Evolutionary conservation across 257 asterid species (phyloP).

Genomic region (Primulina huaijiensis): DNA sequence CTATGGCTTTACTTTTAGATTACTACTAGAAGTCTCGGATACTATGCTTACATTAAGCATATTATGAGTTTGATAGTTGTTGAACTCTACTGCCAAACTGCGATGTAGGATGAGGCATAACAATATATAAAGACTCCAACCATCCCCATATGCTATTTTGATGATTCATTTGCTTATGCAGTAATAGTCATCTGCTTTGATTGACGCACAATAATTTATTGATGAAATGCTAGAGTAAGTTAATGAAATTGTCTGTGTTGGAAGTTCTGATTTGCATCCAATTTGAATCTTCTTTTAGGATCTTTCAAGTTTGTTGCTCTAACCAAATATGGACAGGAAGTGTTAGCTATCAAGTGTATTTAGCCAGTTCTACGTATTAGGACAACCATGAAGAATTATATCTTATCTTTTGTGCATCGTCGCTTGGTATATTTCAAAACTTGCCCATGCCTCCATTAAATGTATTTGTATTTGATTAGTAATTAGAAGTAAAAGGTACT

Average conservation of each 20-base stretch:
- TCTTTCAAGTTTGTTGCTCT: no score
- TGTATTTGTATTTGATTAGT: background rate
- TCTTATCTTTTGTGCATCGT: background rate
- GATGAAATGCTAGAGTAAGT: no score
- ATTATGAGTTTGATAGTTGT: background rate
- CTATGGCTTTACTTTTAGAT: no score
- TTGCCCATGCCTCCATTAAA: no score
- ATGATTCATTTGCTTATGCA: background rate
- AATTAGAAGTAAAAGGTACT: background rate
- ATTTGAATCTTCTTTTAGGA: no score
- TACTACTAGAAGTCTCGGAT: background rate
- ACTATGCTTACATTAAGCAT: background rate
- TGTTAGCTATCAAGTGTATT: no score
- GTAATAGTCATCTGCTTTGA: background rate
- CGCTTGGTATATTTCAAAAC: background rate
- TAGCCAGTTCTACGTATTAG: no score
- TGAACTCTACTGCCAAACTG: background rate
- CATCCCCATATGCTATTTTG: background rate
- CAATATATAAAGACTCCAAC: background rate
- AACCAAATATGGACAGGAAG: no score
- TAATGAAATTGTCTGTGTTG: no score
- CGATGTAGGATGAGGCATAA: background rate
- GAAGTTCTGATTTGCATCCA: no score
- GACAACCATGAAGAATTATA: no score
- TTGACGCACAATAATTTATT: no score